Evolutionary conservation across 345 rosid species (phyloP), one percentile per base, ranked within the genome.

Genomic region (Dipteronia dyeriana): DNA sequence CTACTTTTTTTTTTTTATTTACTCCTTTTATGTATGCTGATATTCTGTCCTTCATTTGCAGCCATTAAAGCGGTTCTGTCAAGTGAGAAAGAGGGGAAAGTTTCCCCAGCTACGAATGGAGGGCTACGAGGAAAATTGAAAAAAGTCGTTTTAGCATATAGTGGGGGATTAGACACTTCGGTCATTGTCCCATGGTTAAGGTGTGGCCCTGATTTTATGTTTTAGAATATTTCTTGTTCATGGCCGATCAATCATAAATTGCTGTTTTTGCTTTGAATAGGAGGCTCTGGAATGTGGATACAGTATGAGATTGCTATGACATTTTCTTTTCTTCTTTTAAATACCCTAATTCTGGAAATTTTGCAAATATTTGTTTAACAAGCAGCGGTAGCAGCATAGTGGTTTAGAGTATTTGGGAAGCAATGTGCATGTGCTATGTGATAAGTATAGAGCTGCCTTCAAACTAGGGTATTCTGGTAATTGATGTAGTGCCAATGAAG

Each of bases 131-230:
- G 99, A 54, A 94, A 87, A 68, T 74, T 94, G 81, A 90, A 96
- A 51, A 96, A 96, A 70, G 99, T 96, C 34, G 99, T 96, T 76
- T 87, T 96, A 57, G 97, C 99, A 68, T 96, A 94, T 72, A 94
- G 99, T 69, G 99, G 99, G 64, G 99, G 99, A 73, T 83, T 96
- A 70, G 98, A 96, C 86, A 96, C 99, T 70, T 96, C 97, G 4
- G 98, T 96, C 4, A 94, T 94, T 74, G 99, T 96, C 47, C 99
- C 99, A 23, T 96, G 99, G 99, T 84, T 96, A 57, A 92, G 94
- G 98, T 96, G 82, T 38, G 75, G 19, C 68, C 70, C 26, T 62
- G 74, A 66, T 67, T 64, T 68, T 54, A 63, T 67, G 39, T 71
- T 83, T 54, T n/a, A 70, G 77, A 6, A n/a, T n/a, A 56, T 6